These are phyloP conservation scores for Exophiala dermatitidis DNA, from an alignment of 2,329 filamentous ascomycete species.

Conservation along the genomic window DNA sequence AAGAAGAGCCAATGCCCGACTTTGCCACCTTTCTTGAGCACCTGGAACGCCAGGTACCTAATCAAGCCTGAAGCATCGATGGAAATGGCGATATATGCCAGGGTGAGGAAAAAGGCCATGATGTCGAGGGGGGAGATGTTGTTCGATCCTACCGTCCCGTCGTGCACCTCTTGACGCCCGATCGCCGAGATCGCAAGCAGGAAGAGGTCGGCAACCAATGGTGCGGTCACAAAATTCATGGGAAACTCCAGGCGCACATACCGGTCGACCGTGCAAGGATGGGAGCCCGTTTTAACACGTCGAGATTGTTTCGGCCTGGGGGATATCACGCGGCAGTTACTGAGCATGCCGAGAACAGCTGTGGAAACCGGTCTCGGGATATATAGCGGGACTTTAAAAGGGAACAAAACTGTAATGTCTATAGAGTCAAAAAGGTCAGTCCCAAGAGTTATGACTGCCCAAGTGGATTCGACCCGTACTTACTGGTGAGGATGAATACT, in stretches of 20 bases:
- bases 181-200: constrained; percentile 63
- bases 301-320: constrained; percentile 32
- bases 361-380: constrained; percentile 49
- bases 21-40: constrained; percentile 59
- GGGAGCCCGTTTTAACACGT: constrained; percentile 23
- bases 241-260: constrained; percentile 53
- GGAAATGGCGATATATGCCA: constrained; percentile 70
- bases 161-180: constrained; percentile 58
- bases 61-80: constrained; percentile 70
- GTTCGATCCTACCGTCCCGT: constrained; percentile 59
- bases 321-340: constrained; percentile 47
- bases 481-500: constrained; percentile 63
- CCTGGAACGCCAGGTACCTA: constrained; percentile 62
- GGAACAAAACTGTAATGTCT: constrained; percentile 65
- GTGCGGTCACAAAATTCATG: constrained; percentile 64
- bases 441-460: neutral
- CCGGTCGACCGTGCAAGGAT: constrained; percentile 30
- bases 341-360: constrained; percentile 40
- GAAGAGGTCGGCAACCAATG: constrained; percentile 63
- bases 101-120: constrained; percentile 65
- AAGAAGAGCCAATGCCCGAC: constrained; percentile 63
- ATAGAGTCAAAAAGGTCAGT: constrained; percentile 1
- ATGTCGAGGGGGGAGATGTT: constrained; percentile 64
- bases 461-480: constrained; percentile 37
- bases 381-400: constrained; percentile 58